Percentiles rank a stretch among this genome's conserved stretches.
These are phyloP conservation scores for Didymella segeticola DNA, from an alignment of 2,329 filamentous ascomycete genomes.

Conservation along the genomic window DNA sequence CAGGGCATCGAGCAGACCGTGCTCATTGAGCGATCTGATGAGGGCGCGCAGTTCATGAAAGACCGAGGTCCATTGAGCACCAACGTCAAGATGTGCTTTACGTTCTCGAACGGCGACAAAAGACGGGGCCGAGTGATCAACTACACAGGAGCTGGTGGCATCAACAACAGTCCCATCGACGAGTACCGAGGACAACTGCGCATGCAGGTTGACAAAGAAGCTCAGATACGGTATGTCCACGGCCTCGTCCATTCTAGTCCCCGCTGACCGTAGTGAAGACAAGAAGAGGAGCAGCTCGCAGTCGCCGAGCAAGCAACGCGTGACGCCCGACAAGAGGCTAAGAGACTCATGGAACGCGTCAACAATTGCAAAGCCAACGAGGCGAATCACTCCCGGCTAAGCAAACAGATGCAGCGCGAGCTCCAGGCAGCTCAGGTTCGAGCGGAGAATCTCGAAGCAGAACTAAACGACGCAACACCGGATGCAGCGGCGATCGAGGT, in stretches of 20 bases:
- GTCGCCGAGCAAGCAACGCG: constrained; percentile 56
- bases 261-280: constrained; percentile 25
- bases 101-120: constrained; percentile 69
- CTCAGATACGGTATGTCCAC: constrained; percentile 63
- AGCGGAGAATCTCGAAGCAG: constrained; percentile 71
- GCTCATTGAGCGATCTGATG: constrained; percentile 70
- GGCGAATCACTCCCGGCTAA: constrained; percentile 56
- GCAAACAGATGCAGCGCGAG: constrained; percentile 60
- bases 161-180: constrained; percentile 60
- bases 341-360: constrained; percentile 48
- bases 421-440: constrained; percentile 67
- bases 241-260: no score
- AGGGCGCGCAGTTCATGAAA: constrained; percentile 75
- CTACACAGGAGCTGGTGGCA: constrained; percentile 51
- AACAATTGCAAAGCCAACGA: constrained; percentile 59
- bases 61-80: constrained; percentile 55
- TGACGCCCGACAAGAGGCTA: constrained; percentile 41
- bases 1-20: constrained; percentile 84
- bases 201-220: constrained; percentile 80
- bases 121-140: constrained; percentile 61
- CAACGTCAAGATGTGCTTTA: constrained; percentile 77
- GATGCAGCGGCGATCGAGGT: constrained; percentile 64
- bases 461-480: constrained; percentile 63
- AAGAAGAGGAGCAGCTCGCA: constrained; percentile 57
- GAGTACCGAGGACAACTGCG: constrained; percentile 64